Evolutionary conservation across 75 land plant species (phyloP).

Genomic region (Pinus taeda): DNA sequence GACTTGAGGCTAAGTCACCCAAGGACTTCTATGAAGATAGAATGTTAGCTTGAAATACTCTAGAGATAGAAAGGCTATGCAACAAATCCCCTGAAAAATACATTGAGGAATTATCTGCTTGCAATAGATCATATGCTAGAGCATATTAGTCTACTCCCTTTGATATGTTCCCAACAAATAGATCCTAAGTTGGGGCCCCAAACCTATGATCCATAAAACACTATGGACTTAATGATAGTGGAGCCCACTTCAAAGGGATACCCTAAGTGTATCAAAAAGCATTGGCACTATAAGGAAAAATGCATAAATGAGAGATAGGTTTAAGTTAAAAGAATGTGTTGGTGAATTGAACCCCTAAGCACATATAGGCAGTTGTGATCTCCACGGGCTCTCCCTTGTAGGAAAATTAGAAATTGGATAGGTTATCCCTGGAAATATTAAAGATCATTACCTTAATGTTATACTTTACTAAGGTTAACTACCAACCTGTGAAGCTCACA

Average conservation of each 20-base stretch:
- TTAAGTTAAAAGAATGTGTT: not conserved
- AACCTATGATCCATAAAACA: not conserved
- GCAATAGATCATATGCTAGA: not conserved
- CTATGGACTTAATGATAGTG: not conserved
- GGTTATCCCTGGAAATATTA: not conserved
- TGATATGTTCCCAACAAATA: too few relatives aligned
- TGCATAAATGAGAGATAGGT: too few relatives aligned
- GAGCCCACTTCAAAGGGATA: not conserved
- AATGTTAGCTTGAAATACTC: not conserved
- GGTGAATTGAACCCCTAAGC: not conserved
- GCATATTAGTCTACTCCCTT: not conserved
- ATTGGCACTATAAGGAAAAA: not conserved
- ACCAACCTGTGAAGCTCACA: not conserved
- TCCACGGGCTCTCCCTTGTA: not conserved
- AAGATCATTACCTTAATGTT: not conserved
- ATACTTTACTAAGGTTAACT: not conserved
- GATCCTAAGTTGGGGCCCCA: too few relatives aligned
- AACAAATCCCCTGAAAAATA: not conserved
- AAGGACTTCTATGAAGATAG: not conserved
- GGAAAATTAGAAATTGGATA: not conserved
- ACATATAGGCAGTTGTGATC: not conserved
- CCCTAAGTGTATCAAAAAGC: not conserved
- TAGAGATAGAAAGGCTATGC: not conserved
- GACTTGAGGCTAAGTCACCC: not conserved
- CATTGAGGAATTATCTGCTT: not conserved